phyloP scores from a whole-genome alignment of 768 basidiomycete genomes.

The Dioszegia crocea region DNA sequence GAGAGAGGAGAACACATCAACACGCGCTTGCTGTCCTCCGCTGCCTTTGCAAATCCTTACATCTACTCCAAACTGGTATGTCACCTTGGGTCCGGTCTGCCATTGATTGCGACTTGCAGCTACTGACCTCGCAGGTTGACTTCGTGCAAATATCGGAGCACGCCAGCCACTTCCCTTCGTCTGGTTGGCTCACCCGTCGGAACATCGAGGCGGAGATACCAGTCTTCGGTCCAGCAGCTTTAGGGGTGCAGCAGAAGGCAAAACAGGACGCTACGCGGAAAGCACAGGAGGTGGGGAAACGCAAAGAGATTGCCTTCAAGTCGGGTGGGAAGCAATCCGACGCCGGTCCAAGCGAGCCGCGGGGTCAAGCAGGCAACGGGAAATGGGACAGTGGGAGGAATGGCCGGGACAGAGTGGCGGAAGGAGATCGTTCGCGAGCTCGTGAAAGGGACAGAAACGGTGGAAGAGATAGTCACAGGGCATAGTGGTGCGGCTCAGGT shows the following conservation, averaged over 20 bases:
- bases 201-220: conserved; percentile 61
- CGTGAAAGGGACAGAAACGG: background rate
- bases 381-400: background rate
- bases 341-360: background rate
- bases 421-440: background rate
- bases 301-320: conserved; percentile 64
- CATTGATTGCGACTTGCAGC: background rate
- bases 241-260: conserved; percentile 61
- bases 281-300: conserved; percentile 57
- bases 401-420: background rate
- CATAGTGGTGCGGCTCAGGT: no score
- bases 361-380: background rate
- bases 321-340: conserved; percentile 11
- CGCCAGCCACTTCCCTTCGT: conserved; percentile 70
- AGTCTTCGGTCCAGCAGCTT: conserved; percentile 71
- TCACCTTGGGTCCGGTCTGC: background rate
- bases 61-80: conserved; percentile 80
- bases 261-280: conserved; percentile 61
- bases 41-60: conserved; percentile 92
- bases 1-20: conserved; percentile 78
- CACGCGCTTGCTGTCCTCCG: conserved; percentile 85
- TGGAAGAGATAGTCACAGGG: no score
- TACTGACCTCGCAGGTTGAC: conserved; percentile 57
- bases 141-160: conserved; percentile 88
- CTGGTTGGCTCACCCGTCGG: conserved; percentile 58